Base-by-base conservation (phyloP, 306 rosid species). In the apple (Malus domestica) region DNA sequence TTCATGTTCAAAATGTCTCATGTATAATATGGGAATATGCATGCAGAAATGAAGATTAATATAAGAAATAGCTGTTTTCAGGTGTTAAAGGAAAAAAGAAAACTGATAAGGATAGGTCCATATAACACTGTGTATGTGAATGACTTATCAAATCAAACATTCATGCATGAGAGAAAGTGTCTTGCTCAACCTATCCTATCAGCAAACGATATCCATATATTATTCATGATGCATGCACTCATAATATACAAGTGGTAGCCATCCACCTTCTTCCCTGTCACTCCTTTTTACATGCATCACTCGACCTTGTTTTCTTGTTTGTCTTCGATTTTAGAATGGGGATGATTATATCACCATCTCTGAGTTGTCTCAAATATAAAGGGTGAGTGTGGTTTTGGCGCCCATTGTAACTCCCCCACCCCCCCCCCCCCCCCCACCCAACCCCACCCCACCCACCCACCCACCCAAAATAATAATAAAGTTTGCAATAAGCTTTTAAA, bases 121-220 rank as follows among this genome's bases (percentile, higher is more conserved):
- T 81, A 67, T 67, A 18, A 73, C 46, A 72, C 75, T 57, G 68
- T 71, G 33, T 62, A 61, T 27, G 23, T 4, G 10, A 23, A 11
- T 1, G 80, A 65, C 84, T 72, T 76, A 81, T 66, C 64, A 72
- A 74, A 74, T 49, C 83, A 68, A 60, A 61, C 55, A 30, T 57
- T 27, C 14, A 35, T 7, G 40, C 20, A 61, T 61, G 9, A 5
- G 20, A 61, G 13, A 6, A 4, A 35, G 23, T 22, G 70, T 73
- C 74, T 52, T 8, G 11, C 52, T 52, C 79, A 51, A 38, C 32
- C 12, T 23, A 29, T 75, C 46, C 30, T 42, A 25, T 55, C 68
- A 51, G 15, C 20, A 54, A 68, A 57, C 20, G 10, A 77, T 35
- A 71, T 16, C 70, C 27, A 65, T 30, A 52, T 16, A 52, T 52